A percentile compares a stretch with the other conserved stretches of the same genome.
Conservation (phyloP, 768 basidiomycete genomes). For the Cubamyces sp. region DNA sequence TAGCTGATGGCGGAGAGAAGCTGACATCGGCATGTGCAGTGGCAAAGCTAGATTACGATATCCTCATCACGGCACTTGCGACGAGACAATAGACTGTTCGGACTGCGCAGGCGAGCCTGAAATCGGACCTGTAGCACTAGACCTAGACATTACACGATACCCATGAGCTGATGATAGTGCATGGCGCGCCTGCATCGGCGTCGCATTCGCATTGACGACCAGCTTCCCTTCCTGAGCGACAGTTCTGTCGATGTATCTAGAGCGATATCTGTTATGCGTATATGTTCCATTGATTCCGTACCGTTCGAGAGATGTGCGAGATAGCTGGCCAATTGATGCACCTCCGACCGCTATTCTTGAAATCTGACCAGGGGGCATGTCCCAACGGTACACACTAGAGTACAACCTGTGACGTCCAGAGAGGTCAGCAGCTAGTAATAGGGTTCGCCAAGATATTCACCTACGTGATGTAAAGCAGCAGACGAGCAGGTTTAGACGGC, state of each 20-base stretch:
- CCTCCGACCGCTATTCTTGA: too few relatives aligned
- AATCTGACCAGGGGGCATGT: too few relatives aligned
- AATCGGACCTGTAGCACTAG: constrained; percentile 11
- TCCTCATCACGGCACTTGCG: constrained; percentile 60
- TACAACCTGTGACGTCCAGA: too few relatives aligned
- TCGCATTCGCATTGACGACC: background rate
- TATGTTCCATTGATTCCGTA: too few relatives aligned
- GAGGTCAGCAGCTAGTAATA: too few relatives aligned
- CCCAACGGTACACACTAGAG: too few relatives aligned
- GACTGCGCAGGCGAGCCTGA: background rate
- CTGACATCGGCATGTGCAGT: constrained; percentile 39
- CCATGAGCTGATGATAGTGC: background rate
- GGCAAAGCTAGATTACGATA: constrained; percentile 68
- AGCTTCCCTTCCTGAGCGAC: background rate
- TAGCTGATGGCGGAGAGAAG: constrained; percentile 23
- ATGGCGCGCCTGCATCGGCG: background rate
- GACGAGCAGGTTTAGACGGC: constrained; percentile 27
- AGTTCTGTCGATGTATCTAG: too few relatives aligned
- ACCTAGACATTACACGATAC: constrained; percentile 16
- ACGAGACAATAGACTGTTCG: constrained; percentile 33
- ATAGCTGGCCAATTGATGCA: too few relatives aligned
- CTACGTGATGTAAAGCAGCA: background rate
- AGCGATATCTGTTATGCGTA: too few relatives aligned
- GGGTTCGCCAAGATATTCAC: background rate
- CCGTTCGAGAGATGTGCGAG: too few relatives aligned